These are phyloP conservation scores for Phytophthora aleatoria DNA, from an alignment of 352 stramenopile species.

Conservation along the genomic window DNA sequence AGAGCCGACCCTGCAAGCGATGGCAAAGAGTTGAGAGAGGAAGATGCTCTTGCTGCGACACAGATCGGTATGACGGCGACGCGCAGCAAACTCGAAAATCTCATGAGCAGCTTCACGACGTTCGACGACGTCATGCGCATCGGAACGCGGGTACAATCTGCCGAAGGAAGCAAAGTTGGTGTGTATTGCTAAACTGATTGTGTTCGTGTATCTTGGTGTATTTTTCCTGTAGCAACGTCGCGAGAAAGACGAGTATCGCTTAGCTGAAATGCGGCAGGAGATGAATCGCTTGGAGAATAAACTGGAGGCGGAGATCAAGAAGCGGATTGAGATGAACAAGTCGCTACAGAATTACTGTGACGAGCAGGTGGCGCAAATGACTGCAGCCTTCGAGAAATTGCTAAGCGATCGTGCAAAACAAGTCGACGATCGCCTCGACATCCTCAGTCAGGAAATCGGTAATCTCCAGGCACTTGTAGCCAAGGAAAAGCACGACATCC, in stretches of 20 bases:
- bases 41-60: constrained; percentile 22
- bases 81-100: constrained; percentile 81
- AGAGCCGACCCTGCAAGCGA: background rate
- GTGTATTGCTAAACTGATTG: background rate
- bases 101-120: constrained; percentile 85
- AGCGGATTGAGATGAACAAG: constrained; percentile 95
- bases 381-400: constrained; percentile 74
- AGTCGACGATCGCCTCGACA: constrained; percentile 70
- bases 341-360: constrained; percentile 91
- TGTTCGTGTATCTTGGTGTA: background rate
- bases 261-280: constrained; percentile 93
- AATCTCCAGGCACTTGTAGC: constrained; percentile 82
- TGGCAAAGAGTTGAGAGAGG: constrained; percentile 11
- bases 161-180: background rate
- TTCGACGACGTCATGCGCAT: constrained; percentile 90
- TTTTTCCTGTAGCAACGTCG: constrained; percentile 67
- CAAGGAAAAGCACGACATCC: constrained; percentile 89
- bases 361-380: constrained; percentile 89
- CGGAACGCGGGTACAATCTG: constrained; percentile 59
- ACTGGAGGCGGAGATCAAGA: constrained; percentile 93
- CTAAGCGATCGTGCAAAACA: constrained; percentile 80
- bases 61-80: constrained; percentile 73
- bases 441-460: constrained; percentile 81
- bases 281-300: constrained; percentile 91
- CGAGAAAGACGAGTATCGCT: constrained; percentile 93